Conservation (phyloP, 208 protist genomes). For the Vickermania ingenoplastis region DNA sequence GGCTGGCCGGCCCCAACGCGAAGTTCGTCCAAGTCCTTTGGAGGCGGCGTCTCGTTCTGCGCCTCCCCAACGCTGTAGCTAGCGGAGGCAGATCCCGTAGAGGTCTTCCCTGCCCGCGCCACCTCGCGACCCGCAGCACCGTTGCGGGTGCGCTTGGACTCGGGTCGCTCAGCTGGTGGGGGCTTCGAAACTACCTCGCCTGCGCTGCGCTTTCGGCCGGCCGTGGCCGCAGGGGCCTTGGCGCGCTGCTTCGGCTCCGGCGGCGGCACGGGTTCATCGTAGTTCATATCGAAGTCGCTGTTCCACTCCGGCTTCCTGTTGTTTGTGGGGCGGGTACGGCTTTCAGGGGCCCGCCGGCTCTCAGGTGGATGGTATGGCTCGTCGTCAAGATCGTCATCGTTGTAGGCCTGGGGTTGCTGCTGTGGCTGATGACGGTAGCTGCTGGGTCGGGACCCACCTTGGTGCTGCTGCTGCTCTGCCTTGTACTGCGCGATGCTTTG, state of each 20-base stretch:
- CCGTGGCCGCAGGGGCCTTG: not conserved
- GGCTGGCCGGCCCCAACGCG: not conserved
- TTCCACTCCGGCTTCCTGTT: slow-evolving; percentile 54
- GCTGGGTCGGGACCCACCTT: too few species aligned
- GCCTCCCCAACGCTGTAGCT: too few species aligned
- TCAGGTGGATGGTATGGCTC: not conserved
- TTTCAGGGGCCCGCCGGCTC: not conserved
- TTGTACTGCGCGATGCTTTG: slow-evolving; percentile 74
- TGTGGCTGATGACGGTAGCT: too few species aligned
- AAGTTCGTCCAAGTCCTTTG: not conserved
- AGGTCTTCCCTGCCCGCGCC: not conserved
- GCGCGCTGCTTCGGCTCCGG: not conserved
- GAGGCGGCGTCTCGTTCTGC: too few species aligned
- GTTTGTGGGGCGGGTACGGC: slow-evolving; percentile 2
- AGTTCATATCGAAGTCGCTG: slow-evolving; percentile 28
- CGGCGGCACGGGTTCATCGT: slow-evolving; percentile 7
- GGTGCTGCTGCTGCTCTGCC: slow-evolving; percentile 34
- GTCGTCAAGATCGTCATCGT: not conserved
- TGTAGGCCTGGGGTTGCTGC: not conserved
- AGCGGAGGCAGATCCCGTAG: not conserved
- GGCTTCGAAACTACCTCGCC: not conserved
- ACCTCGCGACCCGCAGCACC: not conserved
- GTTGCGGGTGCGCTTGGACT: too few species aligned
- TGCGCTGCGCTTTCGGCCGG: not conserved
- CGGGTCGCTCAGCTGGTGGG: not conserved